phyloP scores from a whole-genome alignment of 192 early-diverging fungal genomes.

The Pilaira anomala region DNA sequence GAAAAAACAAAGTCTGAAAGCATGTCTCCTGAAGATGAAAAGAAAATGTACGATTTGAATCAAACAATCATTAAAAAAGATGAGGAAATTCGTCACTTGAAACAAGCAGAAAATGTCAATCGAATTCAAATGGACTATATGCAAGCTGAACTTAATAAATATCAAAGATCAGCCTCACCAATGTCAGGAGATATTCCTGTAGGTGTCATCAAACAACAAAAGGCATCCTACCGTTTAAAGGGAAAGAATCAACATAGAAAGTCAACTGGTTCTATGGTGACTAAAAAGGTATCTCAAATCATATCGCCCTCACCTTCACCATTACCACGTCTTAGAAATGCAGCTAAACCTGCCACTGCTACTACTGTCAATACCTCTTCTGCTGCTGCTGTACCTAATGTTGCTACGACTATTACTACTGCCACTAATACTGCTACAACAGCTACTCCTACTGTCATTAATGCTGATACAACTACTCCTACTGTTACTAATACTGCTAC shows the following conservation, averaged over 20 bases:
- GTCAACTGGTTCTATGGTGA: neutral
- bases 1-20: neutral
- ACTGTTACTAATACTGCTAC: too few species aligned
- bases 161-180: neutral
- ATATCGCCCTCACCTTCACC: too few species aligned
- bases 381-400: too few species aligned
- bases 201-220: too few species aligned
- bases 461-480: too few species aligned
- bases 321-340: too few species aligned
- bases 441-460: neutral
- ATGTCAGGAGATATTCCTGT: neutral
- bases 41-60: neutral
- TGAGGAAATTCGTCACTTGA: constrained; percentile 17
- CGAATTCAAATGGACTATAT: constrained; percentile 20
- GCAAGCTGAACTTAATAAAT: constrained; percentile 15
- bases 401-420: too few species aligned
- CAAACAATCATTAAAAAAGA: constrained; percentile 3
- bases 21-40: neutral
- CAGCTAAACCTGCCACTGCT: too few species aligned
- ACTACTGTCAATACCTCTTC: too few species aligned
- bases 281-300: neutral
- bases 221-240: neutral
- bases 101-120: constrained; percentile 18
- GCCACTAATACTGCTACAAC: neutral
- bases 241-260: neutral